Base-by-base conservation (phyloP, 176 grass and related monocot species). In the Themeda triandra region DNA sequence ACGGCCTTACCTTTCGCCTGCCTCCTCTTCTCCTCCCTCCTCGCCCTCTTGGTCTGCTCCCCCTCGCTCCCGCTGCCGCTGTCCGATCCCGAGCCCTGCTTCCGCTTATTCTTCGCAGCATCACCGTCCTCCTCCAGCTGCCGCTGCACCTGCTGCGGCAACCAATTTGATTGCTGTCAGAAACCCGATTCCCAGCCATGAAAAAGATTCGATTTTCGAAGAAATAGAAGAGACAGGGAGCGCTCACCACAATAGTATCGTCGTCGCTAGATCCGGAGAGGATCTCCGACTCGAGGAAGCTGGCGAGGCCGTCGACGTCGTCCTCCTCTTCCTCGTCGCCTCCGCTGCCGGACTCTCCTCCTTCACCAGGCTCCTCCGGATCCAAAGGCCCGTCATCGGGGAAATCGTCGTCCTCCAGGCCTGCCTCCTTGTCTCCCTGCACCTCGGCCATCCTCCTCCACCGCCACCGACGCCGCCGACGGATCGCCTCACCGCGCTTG, bases 261-360 rank as follows among this genome's bases (percentile, higher is more conserved):
- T 84, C 92, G 1, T 72, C 54, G 13, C 78, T 83, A 21, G 88
- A 90, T 72, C 86, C 90, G 54, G 91, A 99, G 41, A 92, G 76
- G 56, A 99, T 95, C 90, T 99, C 88, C 14, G 88, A 96, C 21
- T 99, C 93, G 67, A 99, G 87, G 80, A 99, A 92, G 83, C 79
- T 87, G 15, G 90, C 88, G 23, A 99, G 97, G 41, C 89, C 75
- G 33, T 91, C 93, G 78, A 94, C 88, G 66, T 94, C 96, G 28
- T 92, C 91, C 10, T 89, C 88, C 27, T 80, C 95, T 1, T 71
- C 83, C 4, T 56, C 84, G 11, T 71, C 87, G 46, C 7, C n/a
- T 28, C 7, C 78, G 36, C 44, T 62, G 85, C 3, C 27, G 63
- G 41, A 4, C 13, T 66, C 58, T 3, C 1, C 28, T 40, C 1